Conservation (phyloP, 257 asterid genomes). For the Jacaranda copaia region DNA sequence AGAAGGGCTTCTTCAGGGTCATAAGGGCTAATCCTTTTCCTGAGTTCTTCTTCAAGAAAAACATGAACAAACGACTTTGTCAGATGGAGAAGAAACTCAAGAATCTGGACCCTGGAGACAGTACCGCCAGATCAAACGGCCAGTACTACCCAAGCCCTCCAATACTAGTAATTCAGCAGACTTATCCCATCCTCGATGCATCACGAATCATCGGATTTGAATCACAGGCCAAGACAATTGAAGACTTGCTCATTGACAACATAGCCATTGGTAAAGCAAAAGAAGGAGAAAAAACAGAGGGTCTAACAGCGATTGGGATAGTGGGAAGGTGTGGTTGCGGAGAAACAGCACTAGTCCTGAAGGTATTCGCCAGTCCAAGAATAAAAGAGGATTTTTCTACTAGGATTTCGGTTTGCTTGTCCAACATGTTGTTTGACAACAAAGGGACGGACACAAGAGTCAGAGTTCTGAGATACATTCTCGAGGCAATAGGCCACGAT, state of each 20-base stretch:
- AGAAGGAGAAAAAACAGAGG: neutral
- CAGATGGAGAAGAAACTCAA: neutral
- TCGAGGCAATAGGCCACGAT: slow-evolving; percentile 5
- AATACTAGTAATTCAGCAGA: neutral
- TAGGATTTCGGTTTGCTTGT: slow-evolving; percentile 24
- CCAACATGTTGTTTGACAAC: neutral
- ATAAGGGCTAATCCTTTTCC: neutral
- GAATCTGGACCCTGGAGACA: neutral
- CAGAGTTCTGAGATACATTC: slow-evolving; percentile 2
- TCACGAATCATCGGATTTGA: slow-evolving; percentile 25
- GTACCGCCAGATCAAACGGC: too few species aligned
- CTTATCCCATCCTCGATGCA: neutral
- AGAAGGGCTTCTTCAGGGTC: neutral
- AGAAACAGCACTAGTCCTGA: slow-evolving; percentile 18
- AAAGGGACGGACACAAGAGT: neutral
- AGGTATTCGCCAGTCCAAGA: slow-evolving; percentile 10
- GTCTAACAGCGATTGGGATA: slow-evolving; percentile 1
- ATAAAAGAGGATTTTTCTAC: neutral
- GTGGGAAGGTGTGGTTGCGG: slow-evolving; percentile 28
- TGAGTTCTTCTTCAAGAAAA: neutral
- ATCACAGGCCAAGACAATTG: neutral
- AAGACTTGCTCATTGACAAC: neutral
- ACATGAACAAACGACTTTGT: neutral
- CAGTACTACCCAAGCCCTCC: too few species aligned
- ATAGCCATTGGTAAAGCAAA: too few species aligned